A percentile compares a stretch with the other conserved stretches of the same genome.
phyloP scores from a whole-genome alignment of 2,329 filamentous ascomycete species.

The Parascedosporium putredinis region DNA sequence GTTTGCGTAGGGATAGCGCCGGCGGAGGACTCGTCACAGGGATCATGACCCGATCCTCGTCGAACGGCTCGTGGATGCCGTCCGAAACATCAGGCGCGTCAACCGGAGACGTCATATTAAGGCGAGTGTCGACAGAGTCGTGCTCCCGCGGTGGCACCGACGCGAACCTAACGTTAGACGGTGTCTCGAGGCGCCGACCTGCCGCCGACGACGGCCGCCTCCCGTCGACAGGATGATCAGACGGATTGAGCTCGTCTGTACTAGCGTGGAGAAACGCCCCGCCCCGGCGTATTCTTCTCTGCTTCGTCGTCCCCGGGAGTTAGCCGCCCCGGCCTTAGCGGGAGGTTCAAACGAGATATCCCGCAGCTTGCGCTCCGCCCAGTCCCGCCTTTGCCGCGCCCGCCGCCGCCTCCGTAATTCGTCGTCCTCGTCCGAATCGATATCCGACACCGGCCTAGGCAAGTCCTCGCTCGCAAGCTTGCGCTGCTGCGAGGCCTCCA shows the following conservation, averaged over 20 bases:
- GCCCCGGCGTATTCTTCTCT: not conserved
- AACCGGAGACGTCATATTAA: not conserved
- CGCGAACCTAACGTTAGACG: not conserved
- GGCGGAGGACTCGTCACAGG: not conserved
- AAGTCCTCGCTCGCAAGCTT: constrained; percentile 13
- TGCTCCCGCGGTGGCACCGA: not conserved
- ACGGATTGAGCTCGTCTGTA: not conserved
- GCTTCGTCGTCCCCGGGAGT: not conserved
- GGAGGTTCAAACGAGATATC: constrained; percentile 4
- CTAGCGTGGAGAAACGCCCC: not conserved
- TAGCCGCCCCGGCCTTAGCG: not conserved
- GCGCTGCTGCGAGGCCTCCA: constrained; percentile 35
- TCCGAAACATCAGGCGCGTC: not conserved
- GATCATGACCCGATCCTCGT: not conserved
- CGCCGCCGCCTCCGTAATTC: not conserved
- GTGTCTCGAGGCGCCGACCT: not conserved
- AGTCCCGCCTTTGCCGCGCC: not conserved
- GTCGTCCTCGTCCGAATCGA: constrained; percentile 2
- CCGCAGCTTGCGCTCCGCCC: not conserved
- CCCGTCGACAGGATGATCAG: not conserved
- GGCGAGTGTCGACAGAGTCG: not conserved
- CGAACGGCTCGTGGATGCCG: not conserved
- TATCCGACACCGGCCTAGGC: not conserved
- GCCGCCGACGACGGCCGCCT: not conserved
- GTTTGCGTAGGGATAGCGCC: not conserved